phyloP scores from a whole-genome alignment of 768 basidiomycete species.

The Boletus rubescentipes region DNA sequence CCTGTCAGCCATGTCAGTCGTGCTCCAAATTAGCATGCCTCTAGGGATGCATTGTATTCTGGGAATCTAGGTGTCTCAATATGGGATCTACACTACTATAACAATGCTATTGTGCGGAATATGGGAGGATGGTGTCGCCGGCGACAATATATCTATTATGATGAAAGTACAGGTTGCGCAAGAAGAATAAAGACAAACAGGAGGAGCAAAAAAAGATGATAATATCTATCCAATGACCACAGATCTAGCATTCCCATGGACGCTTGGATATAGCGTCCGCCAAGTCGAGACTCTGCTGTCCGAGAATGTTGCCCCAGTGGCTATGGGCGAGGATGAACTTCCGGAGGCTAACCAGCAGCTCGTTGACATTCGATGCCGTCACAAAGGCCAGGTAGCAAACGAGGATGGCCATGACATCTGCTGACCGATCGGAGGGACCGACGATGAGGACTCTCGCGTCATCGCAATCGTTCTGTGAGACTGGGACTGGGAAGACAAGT shows the following conservation, averaged over 20 bases:
- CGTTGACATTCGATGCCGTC: background rate
- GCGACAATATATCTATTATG: background rate
- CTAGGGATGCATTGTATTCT: background rate
- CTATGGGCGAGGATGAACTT: background rate
- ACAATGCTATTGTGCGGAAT: background rate
- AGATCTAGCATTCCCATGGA: background rate
- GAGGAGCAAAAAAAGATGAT: background rate
- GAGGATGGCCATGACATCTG: conserved; percentile 30
- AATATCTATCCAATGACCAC: background rate
- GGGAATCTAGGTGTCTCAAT: background rate
- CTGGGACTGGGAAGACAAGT: background rate
- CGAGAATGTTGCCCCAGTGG: background rate
- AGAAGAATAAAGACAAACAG: too few species aligned
- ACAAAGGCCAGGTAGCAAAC: conserved; percentile 30
- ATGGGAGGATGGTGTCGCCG: background rate
- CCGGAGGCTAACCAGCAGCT: background rate
- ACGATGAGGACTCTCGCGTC: conserved; percentile 27
- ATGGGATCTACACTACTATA: background rate
- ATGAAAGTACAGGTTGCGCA: background rate
- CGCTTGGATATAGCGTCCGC: background rate
- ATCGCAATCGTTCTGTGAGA: background rate
- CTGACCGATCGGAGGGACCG: conserved; percentile 27
- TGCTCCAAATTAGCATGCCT: too few species aligned
- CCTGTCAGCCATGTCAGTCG: too few species aligned
- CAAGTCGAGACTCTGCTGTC: background rate